Evolutionary conservation across 768 basidiomycete species (phyloP).

Genomic region (Strobilomyces echinocephalus): DNA sequence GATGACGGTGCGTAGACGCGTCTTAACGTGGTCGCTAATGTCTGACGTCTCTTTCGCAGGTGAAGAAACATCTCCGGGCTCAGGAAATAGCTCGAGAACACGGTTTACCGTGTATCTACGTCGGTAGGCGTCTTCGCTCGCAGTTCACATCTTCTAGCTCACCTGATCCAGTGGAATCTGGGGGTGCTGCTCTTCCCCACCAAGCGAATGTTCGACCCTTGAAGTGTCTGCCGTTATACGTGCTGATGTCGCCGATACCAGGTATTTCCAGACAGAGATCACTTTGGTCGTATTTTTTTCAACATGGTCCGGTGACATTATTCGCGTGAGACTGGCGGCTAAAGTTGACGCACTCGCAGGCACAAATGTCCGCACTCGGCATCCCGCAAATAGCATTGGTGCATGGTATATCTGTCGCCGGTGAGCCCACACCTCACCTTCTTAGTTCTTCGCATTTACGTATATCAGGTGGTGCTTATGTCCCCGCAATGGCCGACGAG

Average conservation of each 20-base stretch:
- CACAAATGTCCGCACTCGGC: conserved; percentile 87
- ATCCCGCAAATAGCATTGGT: conserved; percentile 92
- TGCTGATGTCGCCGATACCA: conserved; percentile 19
- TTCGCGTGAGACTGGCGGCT: background rate
- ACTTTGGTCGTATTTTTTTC: conserved; percentile 95
- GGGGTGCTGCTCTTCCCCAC: conserved; percentile 87
- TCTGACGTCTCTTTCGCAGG: conserved; percentile 35
- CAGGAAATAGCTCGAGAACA: conserved; percentile 95
- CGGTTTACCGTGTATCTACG: conserved; percentile 83
- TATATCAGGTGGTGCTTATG: conserved; percentile 75
- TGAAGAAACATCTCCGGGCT: conserved; percentile 93
- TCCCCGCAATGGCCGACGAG: conserved; percentile 95
- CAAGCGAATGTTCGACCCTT: conserved; percentile 58
- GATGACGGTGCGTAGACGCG: conserved; percentile 51
- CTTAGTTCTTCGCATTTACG: conserved; percentile 3
- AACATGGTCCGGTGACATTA: conserved; percentile 67
- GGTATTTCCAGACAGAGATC: conserved; percentile 92
- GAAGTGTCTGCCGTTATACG: background rate
- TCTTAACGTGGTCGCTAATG: background rate
- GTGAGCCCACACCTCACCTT: conserved; percentile 26
- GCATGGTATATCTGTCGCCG: conserved; percentile 92
- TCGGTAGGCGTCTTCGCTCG: conserved; percentile 50
- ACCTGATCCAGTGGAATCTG: conserved; percentile 71
- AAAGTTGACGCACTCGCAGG: conserved; percentile 41
- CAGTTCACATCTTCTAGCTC: conserved; percentile 1